Percentiles rank a stretch among this genome's conserved stretches.
These are phyloP conservation scores for Canavalia ensiformis DNA, from an alignment of 306 rosid species.

Conservation along the genomic window DNA sequence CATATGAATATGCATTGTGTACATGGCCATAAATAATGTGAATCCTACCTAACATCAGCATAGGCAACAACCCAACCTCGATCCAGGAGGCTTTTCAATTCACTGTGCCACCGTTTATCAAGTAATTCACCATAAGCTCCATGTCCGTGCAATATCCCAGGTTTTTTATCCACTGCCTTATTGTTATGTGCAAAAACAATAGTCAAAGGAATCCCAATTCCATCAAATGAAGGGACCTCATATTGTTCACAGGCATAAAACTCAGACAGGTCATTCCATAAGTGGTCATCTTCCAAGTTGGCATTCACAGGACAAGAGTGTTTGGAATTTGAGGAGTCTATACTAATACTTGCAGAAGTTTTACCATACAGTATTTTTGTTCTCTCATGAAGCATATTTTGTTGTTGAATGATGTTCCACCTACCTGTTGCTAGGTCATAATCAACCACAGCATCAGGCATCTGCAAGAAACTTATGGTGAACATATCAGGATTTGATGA, in stretches of 20 bases:
- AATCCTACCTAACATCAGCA: conserved; percentile 92
- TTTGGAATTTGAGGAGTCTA: conserved; percentile 49
- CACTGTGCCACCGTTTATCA: conserved; percentile 89
- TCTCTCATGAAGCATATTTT: conserved; percentile 88
- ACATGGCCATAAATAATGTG: conserved; percentile 31
- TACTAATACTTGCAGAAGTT: conserved; percentile 58
- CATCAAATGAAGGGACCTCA: conserved; percentile 79
- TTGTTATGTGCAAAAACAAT: conserved; percentile 68
- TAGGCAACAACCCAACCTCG: conserved; percentile 92
- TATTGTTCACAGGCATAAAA: conserved; percentile 82
- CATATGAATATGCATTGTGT: conserved; percentile 12
- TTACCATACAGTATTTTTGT: conserved; percentile 83
- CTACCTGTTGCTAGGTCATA: conserved; percentile 82
- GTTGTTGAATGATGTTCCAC: conserved; percentile 95
- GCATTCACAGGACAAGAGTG: conserved; percentile 52
- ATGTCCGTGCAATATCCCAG: conserved; percentile 89
- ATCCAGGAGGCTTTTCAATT: conserved; percentile 93
- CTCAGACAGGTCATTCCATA: conserved; percentile 90
- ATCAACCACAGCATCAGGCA: conserved; percentile 98
- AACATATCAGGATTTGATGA: conserved; percentile 41
- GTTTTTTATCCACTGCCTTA: conserved; percentile 66
- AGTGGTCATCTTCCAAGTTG: conserved; percentile 61
- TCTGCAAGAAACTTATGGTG: conserved; percentile 64
- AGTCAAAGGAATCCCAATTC: conserved; percentile 80
- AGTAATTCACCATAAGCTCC: conserved; percentile 95